These are phyloP conservation scores for Xylaria sp. DNA, from an alignment of 2,329 filamentous ascomycete genomes.

Conservation along the genomic window DNA sequence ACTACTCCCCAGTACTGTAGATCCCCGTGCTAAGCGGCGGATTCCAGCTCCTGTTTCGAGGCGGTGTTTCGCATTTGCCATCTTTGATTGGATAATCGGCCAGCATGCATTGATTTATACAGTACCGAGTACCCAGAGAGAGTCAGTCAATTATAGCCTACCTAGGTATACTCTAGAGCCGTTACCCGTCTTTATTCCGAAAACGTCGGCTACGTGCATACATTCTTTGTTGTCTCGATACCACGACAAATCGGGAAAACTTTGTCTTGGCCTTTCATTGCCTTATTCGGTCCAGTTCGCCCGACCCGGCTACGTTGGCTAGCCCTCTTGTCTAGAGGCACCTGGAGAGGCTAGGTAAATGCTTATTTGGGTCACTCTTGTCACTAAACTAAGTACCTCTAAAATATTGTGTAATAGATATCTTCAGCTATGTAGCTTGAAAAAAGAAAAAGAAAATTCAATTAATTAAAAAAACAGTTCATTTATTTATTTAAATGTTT, in stretches of 20 bases:
- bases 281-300: too few relatives aligned
- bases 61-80: conserved; percentile 12
- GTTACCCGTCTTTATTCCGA: background rate
- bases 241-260: too few relatives aligned
- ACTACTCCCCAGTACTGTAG: background rate
- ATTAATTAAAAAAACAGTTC: too few relatives aligned
- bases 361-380: background rate
- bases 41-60: conserved; percentile 22
- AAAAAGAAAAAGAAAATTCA: too few relatives aligned
- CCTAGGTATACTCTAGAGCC: background rate
- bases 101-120: conserved; percentile 6
- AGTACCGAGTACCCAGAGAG: background rate
- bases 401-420: too few relatives aligned
- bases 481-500: too few relatives aligned
- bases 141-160: background rate
- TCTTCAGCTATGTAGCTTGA: too few relatives aligned
- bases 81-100: conserved; percentile 6
- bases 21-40: background rate
- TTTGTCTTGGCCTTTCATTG: too few relatives aligned
- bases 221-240: too few relatives aligned
- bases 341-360: background rate
- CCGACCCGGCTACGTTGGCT: too few relatives aligned
- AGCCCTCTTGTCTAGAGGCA: too few relatives aligned
- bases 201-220: background rate
- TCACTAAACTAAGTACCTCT: too few relatives aligned